Percentiles rank a stretch among this genome's conserved stretches.
phyloP scores from a whole-genome alignment of 225 moss, liverwort and hornwort genomes.

The Physcomitrellopsis africana region DNA sequence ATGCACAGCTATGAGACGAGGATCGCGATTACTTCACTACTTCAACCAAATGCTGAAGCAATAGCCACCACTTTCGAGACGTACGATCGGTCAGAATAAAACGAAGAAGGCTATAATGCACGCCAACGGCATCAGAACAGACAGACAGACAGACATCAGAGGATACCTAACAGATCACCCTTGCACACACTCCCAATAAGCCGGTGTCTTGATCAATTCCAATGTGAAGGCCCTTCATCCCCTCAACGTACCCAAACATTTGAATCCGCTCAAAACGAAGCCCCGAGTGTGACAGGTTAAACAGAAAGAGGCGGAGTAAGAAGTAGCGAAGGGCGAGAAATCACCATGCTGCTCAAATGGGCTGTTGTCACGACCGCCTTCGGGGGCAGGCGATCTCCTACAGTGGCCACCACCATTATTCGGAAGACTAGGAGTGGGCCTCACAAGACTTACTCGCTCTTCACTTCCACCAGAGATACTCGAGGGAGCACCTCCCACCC shows the following conservation, averaged over 20 bases:
- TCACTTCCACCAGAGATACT: not conserved
- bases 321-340: not conserved
- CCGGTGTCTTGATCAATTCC: not conserved
- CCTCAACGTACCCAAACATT: not conserved
- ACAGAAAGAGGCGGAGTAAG: not conserved
- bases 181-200: not conserved
- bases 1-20: not conserved
- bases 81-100: not conserved
- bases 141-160: not conserved
- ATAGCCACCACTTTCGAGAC: too few relatives aligned
- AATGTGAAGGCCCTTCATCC: not conserved
- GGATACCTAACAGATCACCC: not conserved
- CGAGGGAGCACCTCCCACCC: constrained; percentile 19
- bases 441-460: constrained; percentile 42
- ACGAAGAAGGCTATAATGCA: not conserved
- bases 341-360: constrained; percentile 26
- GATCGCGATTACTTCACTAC: not conserved
- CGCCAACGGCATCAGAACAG: not conserved
- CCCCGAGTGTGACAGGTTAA: not conserved
- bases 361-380: constrained; percentile 20
- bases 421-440: constrained; percentile 39
- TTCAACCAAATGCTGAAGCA: not conserved
- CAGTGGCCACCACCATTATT: constrained; percentile 19
- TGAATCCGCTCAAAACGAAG: too few relatives aligned
- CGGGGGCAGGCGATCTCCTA: constrained; percentile 30